Base-by-base conservation (phyloP, 805 yeast species). In the Starmerella stigmatis region DNA sequence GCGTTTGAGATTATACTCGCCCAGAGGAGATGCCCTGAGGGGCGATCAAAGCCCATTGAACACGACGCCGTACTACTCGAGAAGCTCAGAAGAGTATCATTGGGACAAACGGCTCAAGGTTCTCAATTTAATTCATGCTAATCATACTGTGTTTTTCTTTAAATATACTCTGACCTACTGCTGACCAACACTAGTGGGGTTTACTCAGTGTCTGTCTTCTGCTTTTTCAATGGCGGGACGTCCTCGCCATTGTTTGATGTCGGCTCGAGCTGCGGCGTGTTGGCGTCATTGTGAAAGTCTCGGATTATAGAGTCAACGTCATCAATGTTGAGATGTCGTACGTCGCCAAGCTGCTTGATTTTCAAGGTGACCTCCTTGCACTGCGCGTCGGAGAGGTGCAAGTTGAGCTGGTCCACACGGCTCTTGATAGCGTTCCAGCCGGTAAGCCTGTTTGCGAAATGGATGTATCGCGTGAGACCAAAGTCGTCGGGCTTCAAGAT, bases 381-480 rank as follows among this genome's bases (percentile, higher is more conserved):
- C 74, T 89, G 96, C 56, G 79, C 89, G 63, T 89, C 98, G 41
- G 92, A 78, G 62, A 89, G 73, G 58, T 79, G 71, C 67, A 89
- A 73, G 68, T 92, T 88, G 69, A 89, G 76, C 69, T 89, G 98
- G 65, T 89, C 98, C 51, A 92, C 98, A 69, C 98, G 82, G 34
- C 94, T 78, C 73, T 89, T 89, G 75, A 89, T 89, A 45, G 97
- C 97, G 67, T 89, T 92, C 98, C 98, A 89, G 51, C 98, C 98
- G 12, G 98, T 89, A 61, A 89, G 74, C 63, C 97, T 80, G 75
- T 89, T 89, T 58, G 97, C 97, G 65, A 89, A 92, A 67, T 92
- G 98, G 63, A 89, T 89, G 66, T 89, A 89, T 64, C 98, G 79
- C 46, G 94, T 79, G 63, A 89, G 76, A 64, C 98, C 98, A 61